Conservation (phyloP, 805 yeast genomes). For the Pichia eremophila region DNA sequence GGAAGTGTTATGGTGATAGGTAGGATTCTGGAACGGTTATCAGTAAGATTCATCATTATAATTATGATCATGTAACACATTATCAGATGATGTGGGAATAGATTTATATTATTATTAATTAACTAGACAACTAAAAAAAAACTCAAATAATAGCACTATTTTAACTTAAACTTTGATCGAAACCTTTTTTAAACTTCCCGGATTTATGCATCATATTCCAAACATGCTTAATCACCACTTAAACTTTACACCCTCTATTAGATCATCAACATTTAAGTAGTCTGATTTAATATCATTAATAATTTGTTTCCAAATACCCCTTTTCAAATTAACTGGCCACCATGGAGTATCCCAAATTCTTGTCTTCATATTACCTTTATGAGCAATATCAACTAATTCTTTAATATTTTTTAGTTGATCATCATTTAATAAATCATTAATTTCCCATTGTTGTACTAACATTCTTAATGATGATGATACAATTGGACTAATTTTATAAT, state of each 20-base stretch:
- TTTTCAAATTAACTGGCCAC: slow-evolving; percentile 47
- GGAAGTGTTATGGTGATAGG: too few relatives aligned
- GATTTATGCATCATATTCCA: too few relatives aligned
- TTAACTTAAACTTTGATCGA: too few relatives aligned
- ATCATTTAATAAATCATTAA: slow-evolving; percentile 19
- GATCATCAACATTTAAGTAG: slow-evolving; percentile 54
- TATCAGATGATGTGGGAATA: too few relatives aligned
- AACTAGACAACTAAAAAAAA: too few relatives aligned
- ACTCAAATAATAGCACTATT: too few relatives aligned
- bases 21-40: too few relatives aligned
- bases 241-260: slow-evolving; percentile 18
- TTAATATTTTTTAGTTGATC: slow-evolving; percentile 25
- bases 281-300: slow-evolving; percentile 39
- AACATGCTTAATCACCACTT: too few relatives aligned
- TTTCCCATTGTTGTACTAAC: slow-evolving; percentile 17
- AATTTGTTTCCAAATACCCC: slow-evolving; percentile 41
- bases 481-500: slow-evolving; percentile 20
- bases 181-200: too few relatives aligned
- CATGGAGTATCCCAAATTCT: slow-evolving; percentile 66
- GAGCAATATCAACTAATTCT: slow-evolving; percentile 33
- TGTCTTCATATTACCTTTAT: slow-evolving; percentile 40
- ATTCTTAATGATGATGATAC: slow-evolving; percentile 26
- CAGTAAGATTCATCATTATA: too few relatives aligned
- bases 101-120: too few relatives aligned
- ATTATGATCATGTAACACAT: too few relatives aligned